Evolutionary conservation across 768 basidiomycete genomes (phyloP).

Genomic region (Auriscalpium orientale): DNA sequence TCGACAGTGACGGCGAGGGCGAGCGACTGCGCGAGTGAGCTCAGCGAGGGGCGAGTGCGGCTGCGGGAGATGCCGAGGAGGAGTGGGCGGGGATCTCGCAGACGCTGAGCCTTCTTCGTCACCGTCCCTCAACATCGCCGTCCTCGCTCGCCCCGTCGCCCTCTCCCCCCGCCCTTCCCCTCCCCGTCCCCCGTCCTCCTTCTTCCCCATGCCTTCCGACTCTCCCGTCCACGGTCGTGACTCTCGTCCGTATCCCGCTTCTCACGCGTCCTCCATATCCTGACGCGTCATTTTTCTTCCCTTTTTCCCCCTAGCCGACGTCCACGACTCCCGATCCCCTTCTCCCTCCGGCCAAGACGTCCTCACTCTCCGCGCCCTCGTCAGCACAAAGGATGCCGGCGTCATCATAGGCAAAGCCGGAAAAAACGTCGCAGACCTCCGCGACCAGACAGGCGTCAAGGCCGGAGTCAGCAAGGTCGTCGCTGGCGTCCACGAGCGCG

Average conservation of each 20-base stretch:
- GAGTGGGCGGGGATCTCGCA: not conserved
- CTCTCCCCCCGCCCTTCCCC: conserved; percentile 23
- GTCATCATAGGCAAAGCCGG: conserved; percentile 96
- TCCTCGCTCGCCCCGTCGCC: conserved; percentile 14
- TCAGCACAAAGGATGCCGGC: conserved; percentile 95
- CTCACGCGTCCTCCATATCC: conserved; percentile 12
- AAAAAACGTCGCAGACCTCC: conserved; percentile 94
- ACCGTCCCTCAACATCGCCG: conserved; percentile 20
- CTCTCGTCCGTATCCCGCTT: conserved; percentile 36
- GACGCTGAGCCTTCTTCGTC: conserved; percentile 2
- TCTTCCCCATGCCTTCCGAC: conserved; percentile 57
- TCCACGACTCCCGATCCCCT: conserved; percentile 64
- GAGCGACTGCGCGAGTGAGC: too few species aligned
- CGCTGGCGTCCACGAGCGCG: conserved; percentile 94
- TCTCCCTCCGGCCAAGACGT: conserved; percentile 66
- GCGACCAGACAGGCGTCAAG: conserved; percentile 93
- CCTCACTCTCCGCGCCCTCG: conserved; percentile 88
- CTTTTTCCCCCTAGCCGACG: conserved; percentile 37
- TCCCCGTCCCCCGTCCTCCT: conserved; percentile 25
- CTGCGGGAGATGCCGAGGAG: not conserved
- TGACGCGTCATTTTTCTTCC: conserved; percentile 16
- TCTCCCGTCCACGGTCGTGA: conserved; percentile 41
- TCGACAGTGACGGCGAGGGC: too few species aligned
- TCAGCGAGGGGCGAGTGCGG: not conserved
- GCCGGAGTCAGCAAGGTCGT: conserved; percentile 99